phyloP scores from a whole-genome alignment of 2,329 filamentous ascomycete genomes.

The Drechslerella coelobrocha region DNA sequence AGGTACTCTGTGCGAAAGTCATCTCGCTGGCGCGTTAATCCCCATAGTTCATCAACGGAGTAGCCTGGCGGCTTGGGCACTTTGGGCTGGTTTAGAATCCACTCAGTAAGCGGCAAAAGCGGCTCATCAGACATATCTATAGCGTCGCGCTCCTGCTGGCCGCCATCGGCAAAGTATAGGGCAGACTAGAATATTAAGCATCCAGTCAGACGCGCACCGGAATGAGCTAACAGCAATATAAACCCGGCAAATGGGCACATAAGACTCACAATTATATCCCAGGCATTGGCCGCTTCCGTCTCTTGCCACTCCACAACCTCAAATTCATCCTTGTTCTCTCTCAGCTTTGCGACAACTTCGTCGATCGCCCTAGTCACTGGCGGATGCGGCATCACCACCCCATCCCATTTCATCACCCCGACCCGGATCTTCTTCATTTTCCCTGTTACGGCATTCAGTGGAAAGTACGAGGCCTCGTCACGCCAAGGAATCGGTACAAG shows the following conservation, averaged over 20 bases:
- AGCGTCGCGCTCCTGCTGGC: constrained; percentile 62
- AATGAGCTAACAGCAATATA: constrained; percentile 25
- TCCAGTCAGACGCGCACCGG: no score
- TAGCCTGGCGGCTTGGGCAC: constrained; percentile 57
- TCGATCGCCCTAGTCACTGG: constrained; percentile 66
- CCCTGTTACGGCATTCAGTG: constrained; percentile 42
- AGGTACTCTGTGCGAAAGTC: constrained; percentile 62
- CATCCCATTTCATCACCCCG: constrained; percentile 68
- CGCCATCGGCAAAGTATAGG: constrained; percentile 69
- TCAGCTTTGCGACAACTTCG: constrained; percentile 64
- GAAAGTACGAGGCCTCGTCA: constrained; percentile 30
- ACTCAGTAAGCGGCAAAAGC: constrained; percentile 65
- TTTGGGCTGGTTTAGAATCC: constrained; percentile 66
- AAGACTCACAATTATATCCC: constrained; percentile 61
- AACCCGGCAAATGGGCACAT: constrained; percentile 21
- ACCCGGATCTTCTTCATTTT: constrained; percentile 64
- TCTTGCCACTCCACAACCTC: constrained; percentile 67
- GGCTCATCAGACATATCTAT: constrained; percentile 67
- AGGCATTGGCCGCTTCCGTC: constrained; percentile 63
- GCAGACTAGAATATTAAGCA: no score
- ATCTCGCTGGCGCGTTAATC: constrained; percentile 59
- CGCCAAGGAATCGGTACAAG: constrained; percentile 50
- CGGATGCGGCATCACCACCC: constrained; percentile 67
- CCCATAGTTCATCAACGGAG: constrained; percentile 60
- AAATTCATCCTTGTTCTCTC: constrained; percentile 60